Evolutionary conservation across 2,329 filamentous ascomycete species (phyloP), one percentile per base, ranked within the genome.

Genomic region (Fusarium pilosicola): DNA sequence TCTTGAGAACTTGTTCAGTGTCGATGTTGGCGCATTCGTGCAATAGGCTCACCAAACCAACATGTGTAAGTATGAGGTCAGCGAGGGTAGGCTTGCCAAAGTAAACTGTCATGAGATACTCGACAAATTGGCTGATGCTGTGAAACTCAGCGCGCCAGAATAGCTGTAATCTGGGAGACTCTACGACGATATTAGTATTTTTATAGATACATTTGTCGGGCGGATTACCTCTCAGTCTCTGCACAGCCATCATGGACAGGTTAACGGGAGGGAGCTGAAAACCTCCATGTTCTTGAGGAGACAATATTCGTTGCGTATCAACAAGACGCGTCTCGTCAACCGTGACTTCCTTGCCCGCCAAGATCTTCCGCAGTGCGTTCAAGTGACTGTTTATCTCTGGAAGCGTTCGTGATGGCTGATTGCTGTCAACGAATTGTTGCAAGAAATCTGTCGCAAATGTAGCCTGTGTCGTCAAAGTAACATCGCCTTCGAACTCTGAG

Each of bases 41-140:
- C 7, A 66, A 13, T 1, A 67, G 44, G 7, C 64, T 46, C 10
- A 41, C n/a, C 13, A 67, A 38, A 0, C 64, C 64, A 15, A 34
- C 44, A 30, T 67, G 18, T 0, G 64, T 67, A 12, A 67, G n/a
- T 0, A 67, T 51, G 9, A 67, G 62, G 2, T 67, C 62, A 11
- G 62, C 64, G 5, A 67, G 38, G 10, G 62, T 67, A 2, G 62
- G 62, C 38, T 67, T 67, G 7, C 64, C 64, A 10, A 67, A 66
- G 26, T 67, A 67, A 7, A 67, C 64, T 4, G 64, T 67, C 64
- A 67, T 67, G 11, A 67, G 36, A 39, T 67, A 66, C n/a, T 67
- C 64, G 7, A 66, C 64, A 30, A 67, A 67, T 22, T 67, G 64
- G 1, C 26, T 34, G 8, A 67, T 51, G 9, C 32, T 67, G 7